Base-by-base conservation (phyloP, 2,329 filamentous ascomycete species). In the Immersiporthe knoxdaviesiana region DNA sequence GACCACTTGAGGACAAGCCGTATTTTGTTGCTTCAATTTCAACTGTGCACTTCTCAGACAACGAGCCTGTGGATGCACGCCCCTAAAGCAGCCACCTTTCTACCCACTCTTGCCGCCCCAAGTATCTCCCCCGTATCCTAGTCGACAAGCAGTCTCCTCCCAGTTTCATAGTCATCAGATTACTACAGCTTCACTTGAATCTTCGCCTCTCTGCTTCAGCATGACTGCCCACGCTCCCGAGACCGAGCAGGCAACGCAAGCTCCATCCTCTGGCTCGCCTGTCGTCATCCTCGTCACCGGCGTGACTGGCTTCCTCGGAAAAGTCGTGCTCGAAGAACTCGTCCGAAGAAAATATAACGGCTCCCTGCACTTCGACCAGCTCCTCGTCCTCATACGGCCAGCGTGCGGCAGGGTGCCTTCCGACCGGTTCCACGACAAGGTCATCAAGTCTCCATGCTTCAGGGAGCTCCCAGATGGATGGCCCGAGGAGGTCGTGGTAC, bases 251-350 rank as follows among this genome's bases (percentile, higher is more conserved):
- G 39, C 16, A n/a, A 32, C 65, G 30, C 37, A 41, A 24, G 11
- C 50, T 32, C n/a, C 27, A 14, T 12, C 54, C 8, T n/a, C 24
- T 24, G 41, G n/a, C 24, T 2, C 39, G 12, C 62, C 61, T 8
- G 41, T 58, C 2, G 63, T 54, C 35, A 69, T 71, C 54, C 71
- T 72, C 2, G 58, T 72, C 21, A 72, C 71, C 41, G 71, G 71
- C 24, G 71, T 69, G 27, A 72, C 71, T 24, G 71, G 70, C 0
- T 72, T 72, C 39, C 65, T 72, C n/a, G 71, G 71, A 8, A 72
- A 71, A 30, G 71, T 72, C 21, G 67, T 70, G 11, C 63, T 72
- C 18, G 69, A 71, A 60, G 71, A 72, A 35, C 70, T 72, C 52
- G 12, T 72, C 12, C 54, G 71, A 39, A 64, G 67, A 27, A 62